Percentiles rank a stretch among this genome's conserved stretches.
phyloP scores from a whole-genome alignment of 805 yeast genomes.

The Starmerella ratchasimensis region DNA sequence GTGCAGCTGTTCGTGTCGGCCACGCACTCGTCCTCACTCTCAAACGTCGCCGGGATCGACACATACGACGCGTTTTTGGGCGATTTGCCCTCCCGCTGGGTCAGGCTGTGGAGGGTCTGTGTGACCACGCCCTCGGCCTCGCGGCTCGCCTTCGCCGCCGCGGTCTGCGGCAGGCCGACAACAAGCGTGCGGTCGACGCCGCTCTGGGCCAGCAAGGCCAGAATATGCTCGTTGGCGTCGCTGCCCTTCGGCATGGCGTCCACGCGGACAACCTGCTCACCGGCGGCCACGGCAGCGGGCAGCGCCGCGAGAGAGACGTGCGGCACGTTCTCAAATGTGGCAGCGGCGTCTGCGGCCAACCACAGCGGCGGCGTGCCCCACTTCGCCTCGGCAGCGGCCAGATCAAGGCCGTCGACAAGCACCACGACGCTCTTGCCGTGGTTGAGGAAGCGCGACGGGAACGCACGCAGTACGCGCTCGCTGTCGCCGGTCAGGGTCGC shows the following conservation, averaged over 20 bases:
- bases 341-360: constrained; percentile 4
- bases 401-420: constrained; percentile 15
- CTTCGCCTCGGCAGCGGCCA: constrained; percentile 6
- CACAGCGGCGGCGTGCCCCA: constrained; percentile 16
- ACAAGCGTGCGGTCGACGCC: no score
- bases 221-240: constrained; percentile 1
- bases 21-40: constrained; percentile 25
- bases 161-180: no score
- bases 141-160: no score
- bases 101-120: neutral
- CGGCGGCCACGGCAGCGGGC: constrained; percentile 1
- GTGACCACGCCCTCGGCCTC: no score
- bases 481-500: constrained; percentile 3
- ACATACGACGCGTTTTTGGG: neutral
- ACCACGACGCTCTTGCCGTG: constrained; percentile 14
- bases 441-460: constrained; percentile 18
- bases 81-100: neutral
- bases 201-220: no score
- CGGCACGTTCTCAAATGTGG: constrained; percentile 1
- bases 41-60: constrained; percentile 13
- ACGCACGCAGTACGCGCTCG: constrained; percentile 9
- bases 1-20: constrained; percentile 26
- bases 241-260: constrained; percentile 1
- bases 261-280: constrained; percentile 5
- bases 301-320: no score